Percentiles rank a stretch among this genome's conserved stretches.
Evolutionary conservation across 768 basidiomycete species (phyloP).

Genomic region (Chalciporus chontae): DNA sequence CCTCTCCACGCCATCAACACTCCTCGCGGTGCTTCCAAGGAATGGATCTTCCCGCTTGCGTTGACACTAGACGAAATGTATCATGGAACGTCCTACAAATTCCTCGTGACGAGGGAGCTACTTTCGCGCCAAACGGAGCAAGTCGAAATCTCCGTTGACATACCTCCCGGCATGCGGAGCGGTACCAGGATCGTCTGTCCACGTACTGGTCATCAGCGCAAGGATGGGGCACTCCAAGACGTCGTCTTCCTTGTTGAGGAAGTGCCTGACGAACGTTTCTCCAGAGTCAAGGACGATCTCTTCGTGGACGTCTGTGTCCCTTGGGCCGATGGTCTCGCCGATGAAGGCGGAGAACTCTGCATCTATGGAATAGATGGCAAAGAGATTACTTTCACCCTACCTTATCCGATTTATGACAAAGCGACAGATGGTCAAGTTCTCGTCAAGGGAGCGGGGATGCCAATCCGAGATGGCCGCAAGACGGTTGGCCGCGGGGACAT

Average conservation of each 20-base stretch:
- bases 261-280: constrained; percentile 53
- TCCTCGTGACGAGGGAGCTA: constrained; percentile 56
- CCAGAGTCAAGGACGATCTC: constrained; percentile 54
- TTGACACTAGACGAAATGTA: constrained; percentile 62
- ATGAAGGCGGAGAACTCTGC: constrained; percentile 46
- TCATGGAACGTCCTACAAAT: constrained; percentile 50
- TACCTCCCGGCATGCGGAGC: constrained; percentile 58
- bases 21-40: constrained; percentile 42
- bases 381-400: constrained; percentile 46
- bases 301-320: constrained; percentile 52
- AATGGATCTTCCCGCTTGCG: constrained; percentile 66
- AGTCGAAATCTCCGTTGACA: constrained; percentile 55
- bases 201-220: constrained; percentile 63
- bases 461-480: constrained; percentile 49
- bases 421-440: constrained; percentile 46
- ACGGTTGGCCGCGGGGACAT: constrained; percentile 59
- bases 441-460: constrained; percentile 68
- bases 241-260: constrained; percentile 66
- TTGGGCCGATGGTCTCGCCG: constrained; percentile 48
- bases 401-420: constrained; percentile 48
- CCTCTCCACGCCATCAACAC: constrained; percentile 40
- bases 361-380: constrained; percentile 59
- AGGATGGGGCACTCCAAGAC: constrained; percentile 55
- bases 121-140: constrained; percentile 47
- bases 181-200: constrained; percentile 61